Evolutionary conservation across 1,139 yeast species (phyloP).

Genomic region (Ogataea hybrid): DNA sequence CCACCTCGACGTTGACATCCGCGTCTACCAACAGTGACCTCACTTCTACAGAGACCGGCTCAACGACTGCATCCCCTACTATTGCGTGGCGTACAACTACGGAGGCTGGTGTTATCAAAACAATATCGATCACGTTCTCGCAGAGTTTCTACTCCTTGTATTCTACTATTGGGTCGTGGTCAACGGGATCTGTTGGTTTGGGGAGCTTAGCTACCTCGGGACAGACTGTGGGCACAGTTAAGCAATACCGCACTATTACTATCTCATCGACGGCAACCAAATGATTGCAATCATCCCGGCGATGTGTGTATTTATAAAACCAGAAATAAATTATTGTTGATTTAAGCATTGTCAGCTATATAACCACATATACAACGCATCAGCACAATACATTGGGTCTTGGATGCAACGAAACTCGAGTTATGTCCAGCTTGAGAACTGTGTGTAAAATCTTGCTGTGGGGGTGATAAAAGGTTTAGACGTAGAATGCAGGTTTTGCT

Average conservation of each 20-base stretch:
- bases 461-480: conserved; percentile 3
- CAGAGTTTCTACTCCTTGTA: conserved; percentile 47
- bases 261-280: conserved; percentile 1
- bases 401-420: conserved; percentile 11
- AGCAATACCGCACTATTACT: conserved; percentile 37
- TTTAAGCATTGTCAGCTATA: conserved; percentile 13
- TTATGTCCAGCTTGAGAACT: conserved; percentile 6
- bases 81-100: conserved; percentile 54
- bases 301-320: neutral
- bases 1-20: neutral
- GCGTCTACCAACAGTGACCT: neutral
- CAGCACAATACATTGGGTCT: conserved; percentile 12
- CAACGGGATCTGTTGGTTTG: conserved; percentile 55
- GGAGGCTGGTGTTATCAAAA: conserved; percentile 40
- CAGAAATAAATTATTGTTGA: conserved; percentile 4
- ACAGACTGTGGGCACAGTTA: conserved; percentile 58
- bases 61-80: conserved; percentile 30
- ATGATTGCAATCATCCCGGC: neutral
- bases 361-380: conserved; percentile 13
- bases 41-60: conserved; percentile 9
- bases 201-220: conserved; percentile 40
- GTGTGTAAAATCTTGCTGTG: conserved; percentile 8
- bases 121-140: conserved; percentile 44
- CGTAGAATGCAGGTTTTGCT: conserved; percentile 19
- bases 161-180: conserved; percentile 38